Base-by-base conservation (phyloP, 768 basidiomycete species). In the Daedaleopsis nitida region DNA sequence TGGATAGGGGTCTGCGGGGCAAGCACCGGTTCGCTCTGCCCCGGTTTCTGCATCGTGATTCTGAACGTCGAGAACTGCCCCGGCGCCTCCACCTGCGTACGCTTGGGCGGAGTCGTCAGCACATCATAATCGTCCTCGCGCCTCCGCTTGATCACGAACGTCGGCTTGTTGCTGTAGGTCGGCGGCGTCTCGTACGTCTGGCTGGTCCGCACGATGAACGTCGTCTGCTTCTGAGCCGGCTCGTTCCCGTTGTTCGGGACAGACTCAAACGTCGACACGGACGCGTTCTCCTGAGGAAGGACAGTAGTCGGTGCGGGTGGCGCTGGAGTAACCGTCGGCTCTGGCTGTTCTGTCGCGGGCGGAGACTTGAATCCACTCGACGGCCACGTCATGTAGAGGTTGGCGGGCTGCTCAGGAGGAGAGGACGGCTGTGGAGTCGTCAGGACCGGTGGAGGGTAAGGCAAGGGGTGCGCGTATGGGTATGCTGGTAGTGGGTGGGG, bases 391-490 rank as follows among this genome's bases (percentile, higher is more conserved):
- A n/a, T 52, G 17, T 52, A 35, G 5, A 23, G 14, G n/a, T 21
- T 34, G 14, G 32, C 51, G 54, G 62, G 35, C 54, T 60, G 51
- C 47, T 52, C 19, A 11, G n/a, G 52, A 55, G 59, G 60, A n/a
- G 52, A 44, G 27, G 48, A 35, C 1, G 63, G 44, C 43, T 56
- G 52, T n/a, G 54, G 23, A 14, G 60, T 13, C 47, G 23, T 21
- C 55, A 35, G 6, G 47, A 24, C 14, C 19, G 57, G 12, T 43
- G 65, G 37, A 11, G 59, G 45, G 55, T 59, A 3, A 58, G 27
- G 27, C 27, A 32, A 60, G 2, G 66, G 61, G 48, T 66, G 66
- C 21, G 64, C 44, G 49, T 71, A 70, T 5, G 68, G 67, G 27
- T 65, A 58, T 24, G 62, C 52, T 50, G 42, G 67, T 24, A 47